A percentile compares a stretch with the other conserved stretches of the same genome.
phyloP scores from a whole-genome alignment of 1,139 yeast genomes.

The Debaryomyces sp. region DNA sequence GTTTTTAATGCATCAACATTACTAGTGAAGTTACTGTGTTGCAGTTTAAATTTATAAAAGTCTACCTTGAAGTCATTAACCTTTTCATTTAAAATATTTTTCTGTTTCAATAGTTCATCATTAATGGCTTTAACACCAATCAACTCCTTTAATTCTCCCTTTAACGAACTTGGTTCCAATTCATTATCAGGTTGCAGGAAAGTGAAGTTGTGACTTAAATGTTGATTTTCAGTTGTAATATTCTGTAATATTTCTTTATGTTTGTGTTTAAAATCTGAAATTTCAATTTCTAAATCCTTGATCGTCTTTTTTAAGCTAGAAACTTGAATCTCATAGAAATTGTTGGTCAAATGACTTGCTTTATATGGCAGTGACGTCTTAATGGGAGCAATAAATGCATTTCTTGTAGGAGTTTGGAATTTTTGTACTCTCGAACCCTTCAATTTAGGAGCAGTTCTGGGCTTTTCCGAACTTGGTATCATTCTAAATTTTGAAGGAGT shows the following conservation, averaged over 20 bases:
- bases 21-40: constrained; percentile 15
- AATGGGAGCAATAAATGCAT: neutral
- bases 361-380: neutral
- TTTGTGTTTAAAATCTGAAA: constrained; percentile 15
- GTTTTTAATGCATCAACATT: constrained; percentile 7
- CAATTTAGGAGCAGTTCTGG: constrained; percentile 5
- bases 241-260: constrained; percentile 8
- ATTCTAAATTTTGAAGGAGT: constrained; percentile 5
- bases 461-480: neutral
- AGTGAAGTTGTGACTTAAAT: neutral
- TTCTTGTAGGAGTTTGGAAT: constrained; percentile 5
- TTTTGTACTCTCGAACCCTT: neutral
- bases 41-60: constrained; percentile 14
- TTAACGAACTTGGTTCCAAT: constrained; percentile 1
- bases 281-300: constrained; percentile 15
- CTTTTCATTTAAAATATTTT: constrained; percentile 12
- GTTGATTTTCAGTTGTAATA: neutral
- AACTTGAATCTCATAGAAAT: constrained; percentile 11
- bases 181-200: neutral
- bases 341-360: constrained; percentile 5
- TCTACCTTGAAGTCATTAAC: constrained; percentile 19
- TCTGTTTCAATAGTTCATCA: constrained; percentile 11
- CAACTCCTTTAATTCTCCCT: constrained; percentile 6
- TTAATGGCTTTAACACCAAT: constrained; percentile 6
- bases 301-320: constrained; percentile 13